Conservation (phyloP, 768 basidiomycete genomes). For the Polyporus arcularius region DNA sequence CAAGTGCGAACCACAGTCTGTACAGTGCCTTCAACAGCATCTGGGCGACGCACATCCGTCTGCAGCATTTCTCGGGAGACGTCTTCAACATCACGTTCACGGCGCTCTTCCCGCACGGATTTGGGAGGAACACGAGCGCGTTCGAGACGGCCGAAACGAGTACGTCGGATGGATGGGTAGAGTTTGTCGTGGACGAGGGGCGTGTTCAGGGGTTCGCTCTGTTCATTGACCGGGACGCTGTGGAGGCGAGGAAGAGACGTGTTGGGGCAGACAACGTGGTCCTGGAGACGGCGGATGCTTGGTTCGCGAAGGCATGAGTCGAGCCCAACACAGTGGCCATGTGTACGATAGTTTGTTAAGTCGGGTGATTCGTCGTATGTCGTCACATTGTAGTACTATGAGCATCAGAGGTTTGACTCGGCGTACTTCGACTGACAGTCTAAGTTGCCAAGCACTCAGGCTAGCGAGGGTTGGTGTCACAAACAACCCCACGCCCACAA, state of each 20-base stretch:
- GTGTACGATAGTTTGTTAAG: too few relatives aligned
- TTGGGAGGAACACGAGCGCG: constrained; percentile 29
- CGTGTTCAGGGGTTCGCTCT: constrained; percentile 9
- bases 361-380: too few relatives aligned
- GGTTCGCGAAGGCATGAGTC: constrained; percentile 4
- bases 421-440: too few relatives aligned
- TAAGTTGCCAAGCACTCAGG: too few relatives aligned
- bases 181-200: not conserved
- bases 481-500: not conserved
- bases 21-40: constrained; percentile 16
- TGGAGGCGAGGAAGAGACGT: not conserved
- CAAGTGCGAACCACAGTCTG: not conserved
- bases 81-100: constrained; percentile 23
- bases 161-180: not conserved
- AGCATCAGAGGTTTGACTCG: too few relatives aligned
- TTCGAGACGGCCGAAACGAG: constrained; percentile 14
- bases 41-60: constrained; percentile 41
- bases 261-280: not conserved
- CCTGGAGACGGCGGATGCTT: constrained; percentile 8
- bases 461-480: too few relatives aligned
- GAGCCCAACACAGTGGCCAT: not conserved
- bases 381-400: too few relatives aligned
- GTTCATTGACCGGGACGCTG: constrained; percentile 3
- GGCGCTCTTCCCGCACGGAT: constrained; percentile 38
- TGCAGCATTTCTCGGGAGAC: constrained; percentile 22